phyloP scores from a whole-genome alignment of 2,329 filamentous ascomycete species.

The Colletotrichum melonis region DNA sequence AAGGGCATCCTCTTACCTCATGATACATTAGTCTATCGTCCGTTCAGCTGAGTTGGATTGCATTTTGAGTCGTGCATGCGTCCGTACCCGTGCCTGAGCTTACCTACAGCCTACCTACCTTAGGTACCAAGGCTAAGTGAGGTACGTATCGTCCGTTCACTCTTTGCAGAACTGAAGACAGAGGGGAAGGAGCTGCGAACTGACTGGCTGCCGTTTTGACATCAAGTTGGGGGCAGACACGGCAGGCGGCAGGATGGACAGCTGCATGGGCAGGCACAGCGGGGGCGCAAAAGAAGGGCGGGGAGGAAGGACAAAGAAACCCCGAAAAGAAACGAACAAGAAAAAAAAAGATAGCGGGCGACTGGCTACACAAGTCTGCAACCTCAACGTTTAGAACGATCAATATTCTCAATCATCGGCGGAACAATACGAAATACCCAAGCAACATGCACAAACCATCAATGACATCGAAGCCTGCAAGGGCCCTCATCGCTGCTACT shows the following conservation, averaged over 20 bases:
- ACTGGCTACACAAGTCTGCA: background rate
- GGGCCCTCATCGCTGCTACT: background rate
- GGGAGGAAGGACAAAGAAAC: background rate
- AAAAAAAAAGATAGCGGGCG: background rate
- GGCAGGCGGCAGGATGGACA: background rate
- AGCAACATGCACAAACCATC: background rate
- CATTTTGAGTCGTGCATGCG: background rate
- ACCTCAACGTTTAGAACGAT: background rate
- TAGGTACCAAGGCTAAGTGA: too few relatives aligned
- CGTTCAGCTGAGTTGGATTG: background rate
- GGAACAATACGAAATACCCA: background rate
- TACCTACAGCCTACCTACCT: background rate
- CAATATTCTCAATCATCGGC: background rate
- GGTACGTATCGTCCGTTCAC: conserved; percentile 11
- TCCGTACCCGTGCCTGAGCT: conserved; percentile 8
- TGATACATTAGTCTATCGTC: background rate
- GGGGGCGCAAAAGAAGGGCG: background rate
- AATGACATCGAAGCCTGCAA: background rate
- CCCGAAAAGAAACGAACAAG: too few relatives aligned
- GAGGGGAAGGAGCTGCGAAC: background rate
- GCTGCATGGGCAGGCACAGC: background rate
- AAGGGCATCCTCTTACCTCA: background rate
- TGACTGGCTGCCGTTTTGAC: background rate
- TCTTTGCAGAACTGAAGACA: background rate
- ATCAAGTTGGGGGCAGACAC: background rate